phyloP scores from a whole-genome alignment of 768 basidiomycete species.

The Tricholoma bakamatsutake region DNA sequence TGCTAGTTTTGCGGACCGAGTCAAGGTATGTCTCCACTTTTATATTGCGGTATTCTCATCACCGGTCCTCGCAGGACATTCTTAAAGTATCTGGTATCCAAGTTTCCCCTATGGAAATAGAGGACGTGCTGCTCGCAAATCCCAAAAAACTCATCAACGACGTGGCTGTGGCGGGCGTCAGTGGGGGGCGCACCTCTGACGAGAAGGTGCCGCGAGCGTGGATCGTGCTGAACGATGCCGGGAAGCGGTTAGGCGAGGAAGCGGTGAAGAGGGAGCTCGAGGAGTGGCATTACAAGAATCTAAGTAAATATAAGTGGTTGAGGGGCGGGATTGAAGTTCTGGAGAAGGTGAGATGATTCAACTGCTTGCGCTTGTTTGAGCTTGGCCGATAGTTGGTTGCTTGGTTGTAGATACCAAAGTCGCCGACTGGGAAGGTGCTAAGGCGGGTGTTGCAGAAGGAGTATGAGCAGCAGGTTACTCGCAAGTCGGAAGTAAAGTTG shows the following conservation, averaged over 20 bases:
- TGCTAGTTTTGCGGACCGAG: slow-evolving; percentile 64
- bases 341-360: slow-evolving; percentile 40
- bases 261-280: slow-evolving; percentile 44
- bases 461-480: slow-evolving; percentile 36
- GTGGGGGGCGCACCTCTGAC: slow-evolving; percentile 62
- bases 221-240: slow-evolving; percentile 58
- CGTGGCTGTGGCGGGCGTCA: slow-evolving; percentile 68
- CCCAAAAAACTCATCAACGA: slow-evolving; percentile 59
- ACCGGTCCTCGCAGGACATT: slow-evolving; percentile 48
- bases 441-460: slow-evolving; percentile 57
- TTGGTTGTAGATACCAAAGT: slow-evolving; percentile 59
- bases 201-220: slow-evolving; percentile 77
- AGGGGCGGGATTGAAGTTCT: slow-evolving; percentile 73
- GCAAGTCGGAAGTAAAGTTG: slow-evolving; percentile 26
- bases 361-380: slow-evolving; percentile 1
- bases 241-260: slow-evolving; percentile 40
- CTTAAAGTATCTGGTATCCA: slow-evolving; percentile 79
- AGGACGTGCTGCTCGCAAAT: slow-evolving; percentile 55
- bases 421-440: slow-evolving; percentile 67
- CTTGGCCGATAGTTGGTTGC: background rate
- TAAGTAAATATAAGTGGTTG: slow-evolving; percentile 76
- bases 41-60: background rate
- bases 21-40: slow-evolving; percentile 43
- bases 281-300: slow-evolving; percentile 51
- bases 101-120: slow-evolving; percentile 78